Evolutionary conservation across 306 rosid species (phyloP), one percentile per base, ranked within the genome.

Genomic region (Vigna radiata): DNA sequence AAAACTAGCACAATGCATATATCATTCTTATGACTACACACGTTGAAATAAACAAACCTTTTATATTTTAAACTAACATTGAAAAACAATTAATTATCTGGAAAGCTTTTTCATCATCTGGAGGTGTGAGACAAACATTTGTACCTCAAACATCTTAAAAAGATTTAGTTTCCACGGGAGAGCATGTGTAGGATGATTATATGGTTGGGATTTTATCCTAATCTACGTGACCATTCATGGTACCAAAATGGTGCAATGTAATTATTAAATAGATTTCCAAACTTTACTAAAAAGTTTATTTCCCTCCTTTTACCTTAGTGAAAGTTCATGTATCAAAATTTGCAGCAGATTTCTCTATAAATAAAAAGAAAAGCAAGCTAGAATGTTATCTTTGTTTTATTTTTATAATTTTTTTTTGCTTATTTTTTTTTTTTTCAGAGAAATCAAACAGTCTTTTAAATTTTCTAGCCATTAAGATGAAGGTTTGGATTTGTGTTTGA

Each of bases 101-200:
- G 39, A 65, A 59, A 13, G 18, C 36, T 78, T 43, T 73, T 83
- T 62, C 58, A 29, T 72, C 17, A 37, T 67, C 15, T 78, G 19
- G 31, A 19, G 70, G 49, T 36, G 41, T 25, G 46, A 18, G 27
- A 7, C 21, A 16, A 27, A 27, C 21, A 47, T 27, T 68, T 73
- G 37, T 52, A 72, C 33, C 77, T 37, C 29, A 61, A 77, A 65
- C 39, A 21, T 46, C n/a, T 37, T 36, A 36, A 36, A 37, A 37
- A 37, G 43, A 37, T 37, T 37, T 12, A 21, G 49, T 62, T 67
- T 68, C 27, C 46, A 8, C 58, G 13, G 23, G 56, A 71, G 11
- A 46, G 39, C 44, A 41, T 65, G 72, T 17, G 33, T 46, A 47
- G 78, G 67, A 9, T 61, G 68, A 43, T 46, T 68, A 72, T 52